Evolutionary conservation across 177 flowering plant species (phyloP).

Genomic region (Vitis hybrid): DNA sequence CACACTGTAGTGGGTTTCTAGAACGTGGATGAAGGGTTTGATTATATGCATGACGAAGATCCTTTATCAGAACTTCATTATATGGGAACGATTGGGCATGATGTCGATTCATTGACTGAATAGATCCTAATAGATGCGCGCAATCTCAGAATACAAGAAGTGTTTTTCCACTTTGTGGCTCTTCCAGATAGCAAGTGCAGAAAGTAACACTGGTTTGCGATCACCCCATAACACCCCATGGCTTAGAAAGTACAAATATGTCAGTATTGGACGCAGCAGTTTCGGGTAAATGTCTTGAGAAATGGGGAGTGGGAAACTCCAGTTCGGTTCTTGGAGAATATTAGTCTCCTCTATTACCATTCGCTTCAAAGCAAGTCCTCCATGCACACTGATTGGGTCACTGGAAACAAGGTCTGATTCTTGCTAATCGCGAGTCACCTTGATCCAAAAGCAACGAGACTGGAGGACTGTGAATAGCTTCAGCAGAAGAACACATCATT

Average conservation of each 20-base stretch:
- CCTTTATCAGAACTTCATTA: too few relatives aligned
- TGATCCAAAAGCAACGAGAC: constrained; percentile 40
- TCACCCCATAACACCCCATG: constrained; percentile 84
- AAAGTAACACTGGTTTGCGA: too few relatives aligned
- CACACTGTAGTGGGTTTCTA: too few relatives aligned
- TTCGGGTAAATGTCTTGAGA: constrained; percentile 63
- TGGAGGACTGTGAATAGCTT: constrained; percentile 52
- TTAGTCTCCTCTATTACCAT: constrained; percentile 46
- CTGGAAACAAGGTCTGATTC: constrained; percentile 63
- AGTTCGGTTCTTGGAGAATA: constrained; percentile 59
- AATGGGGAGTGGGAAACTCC: constrained; percentile 54
- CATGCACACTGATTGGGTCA: constrained; percentile 65
- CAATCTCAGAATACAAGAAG: too few relatives aligned
- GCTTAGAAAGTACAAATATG: constrained; percentile 91
- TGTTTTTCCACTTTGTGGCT: too few relatives aligned
- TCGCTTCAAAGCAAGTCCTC: constrained; percentile 62
- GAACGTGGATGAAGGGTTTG: too few relatives aligned
- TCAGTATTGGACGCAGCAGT: constrained; percentile 70
- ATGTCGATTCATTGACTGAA: too few relatives aligned
- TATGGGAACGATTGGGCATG: too few relatives aligned
- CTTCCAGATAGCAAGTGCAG: too few relatives aligned
- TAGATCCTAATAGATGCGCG: too few relatives aligned
- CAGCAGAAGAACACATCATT: constrained; percentile 74
- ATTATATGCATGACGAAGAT: too few relatives aligned
- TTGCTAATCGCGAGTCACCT: constrained; percentile 32